These are phyloP conservation scores for Fusarium decemcellulare DNA, from an alignment of 2,329 filamentous ascomycete species.

Conservation along the genomic window DNA sequence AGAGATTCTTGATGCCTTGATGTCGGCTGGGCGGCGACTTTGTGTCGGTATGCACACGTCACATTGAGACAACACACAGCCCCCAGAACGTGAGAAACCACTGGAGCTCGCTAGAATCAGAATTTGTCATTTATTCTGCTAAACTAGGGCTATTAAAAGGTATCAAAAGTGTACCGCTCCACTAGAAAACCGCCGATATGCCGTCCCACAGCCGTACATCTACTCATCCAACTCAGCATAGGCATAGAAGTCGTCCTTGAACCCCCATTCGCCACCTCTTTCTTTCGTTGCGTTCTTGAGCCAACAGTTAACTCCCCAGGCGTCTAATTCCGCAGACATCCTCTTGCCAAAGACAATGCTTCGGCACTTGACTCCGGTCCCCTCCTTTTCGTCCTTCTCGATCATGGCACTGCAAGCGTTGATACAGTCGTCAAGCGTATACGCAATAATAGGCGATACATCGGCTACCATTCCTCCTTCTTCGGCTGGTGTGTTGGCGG, in stretches of 20 bases:
- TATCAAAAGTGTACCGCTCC: neutral
- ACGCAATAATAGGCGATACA: constrained; percentile 11
- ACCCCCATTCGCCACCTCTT: neutral
- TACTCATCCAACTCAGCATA: constrained; percentile 23
- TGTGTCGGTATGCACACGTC: no score
- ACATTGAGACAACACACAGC: no score
- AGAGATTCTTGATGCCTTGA: no score
- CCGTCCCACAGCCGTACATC: neutral
- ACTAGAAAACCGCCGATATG: neutral
- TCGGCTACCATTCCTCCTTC: constrained; percentile 27
- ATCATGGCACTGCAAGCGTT: constrained; percentile 27
- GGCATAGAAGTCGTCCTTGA: constrained; percentile 22
- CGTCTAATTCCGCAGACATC: neutral
- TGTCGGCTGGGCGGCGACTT: no score
- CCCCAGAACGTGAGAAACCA: no score
- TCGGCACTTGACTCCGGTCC: constrained; percentile 5
- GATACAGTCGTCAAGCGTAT: constrained; percentile 31
- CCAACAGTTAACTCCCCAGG: constrained; percentile 26
- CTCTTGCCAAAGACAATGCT: constrained; percentile 28
- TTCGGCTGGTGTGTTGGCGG: constrained; percentile 7
- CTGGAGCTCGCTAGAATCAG: no score
- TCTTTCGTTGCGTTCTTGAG: constrained; percentile 20
- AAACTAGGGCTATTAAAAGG: neutral
- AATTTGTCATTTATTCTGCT: no score
- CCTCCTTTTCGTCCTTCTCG: constrained; percentile 3